These are phyloP conservation scores for Skeletonema tropicum DNA, from an alignment of 108 stramenopile genomes.

Conservation along the genomic window DNA sequence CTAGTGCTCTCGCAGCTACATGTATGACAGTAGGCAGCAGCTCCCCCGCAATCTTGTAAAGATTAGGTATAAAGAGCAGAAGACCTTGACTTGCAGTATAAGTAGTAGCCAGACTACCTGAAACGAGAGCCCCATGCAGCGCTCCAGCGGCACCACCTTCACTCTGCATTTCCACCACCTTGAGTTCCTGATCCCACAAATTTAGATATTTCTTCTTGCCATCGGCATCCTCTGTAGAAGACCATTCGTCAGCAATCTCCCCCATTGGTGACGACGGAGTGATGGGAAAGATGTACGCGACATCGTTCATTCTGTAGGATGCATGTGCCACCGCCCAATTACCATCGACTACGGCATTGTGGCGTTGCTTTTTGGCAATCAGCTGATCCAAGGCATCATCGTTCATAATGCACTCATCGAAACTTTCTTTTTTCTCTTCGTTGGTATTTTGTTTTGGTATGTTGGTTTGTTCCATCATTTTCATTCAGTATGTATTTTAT, in stretches of 20 bases:
- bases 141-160: constrained; percentile 72
- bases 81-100: constrained; percentile 68
- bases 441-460: background rate
- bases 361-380: background rate
- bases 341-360: background rate
- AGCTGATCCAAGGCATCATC: constrained; percentile 4
- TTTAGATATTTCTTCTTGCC: constrained; percentile 51
- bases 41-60: constrained; percentile 74
- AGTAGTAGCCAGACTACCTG: constrained; percentile 61
- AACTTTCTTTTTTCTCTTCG: background rate
- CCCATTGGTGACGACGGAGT: constrained; percentile 65
- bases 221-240: constrained; percentile 33
- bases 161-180: constrained; percentile 63
- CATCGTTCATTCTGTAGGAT: constrained; percentile 66
- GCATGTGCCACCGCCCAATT: constrained; percentile 62
- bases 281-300: constrained; percentile 72
- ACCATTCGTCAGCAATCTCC: constrained; percentile 69
- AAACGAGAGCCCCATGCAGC: constrained; percentile 62
- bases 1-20: constrained; percentile 63
- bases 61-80: constrained; percentile 64
- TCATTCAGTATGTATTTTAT: background rate
- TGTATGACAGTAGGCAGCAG: constrained; percentile 69
- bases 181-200: constrained; percentile 64
- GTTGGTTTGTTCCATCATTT: background rate
- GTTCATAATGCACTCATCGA: background rate